Evolutionary conservation across 2,329 filamentous ascomycete species (phyloP), one percentile per base, ranked within the genome.

Genomic region (Xylaria sp.): DNA sequence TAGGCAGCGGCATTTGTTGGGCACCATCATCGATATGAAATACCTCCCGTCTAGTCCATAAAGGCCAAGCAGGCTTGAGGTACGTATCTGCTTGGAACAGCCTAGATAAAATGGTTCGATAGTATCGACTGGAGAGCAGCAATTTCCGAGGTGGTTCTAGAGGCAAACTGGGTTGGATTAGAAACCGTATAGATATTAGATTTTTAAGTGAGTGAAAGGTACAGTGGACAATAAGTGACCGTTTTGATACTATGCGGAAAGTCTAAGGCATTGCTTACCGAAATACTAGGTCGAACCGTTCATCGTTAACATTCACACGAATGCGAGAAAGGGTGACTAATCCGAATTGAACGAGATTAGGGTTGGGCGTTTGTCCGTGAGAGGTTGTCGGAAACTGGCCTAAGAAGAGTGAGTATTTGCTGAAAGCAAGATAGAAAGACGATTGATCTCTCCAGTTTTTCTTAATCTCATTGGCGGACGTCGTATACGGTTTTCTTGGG

Each of bases 61-160:
- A 83, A 9, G 86, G 86, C 86, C 86, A 89, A 66, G 85, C 85
- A 0, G 86, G 86, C 73, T 88, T 88, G 53, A 89, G 76, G 63
- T 83, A 85, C 45, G 85, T 83, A 72, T 89, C 86, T 32, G 83
- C 82, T 63, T 83, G 86, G 64, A 85, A 85, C 36, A 89, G 79
- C 1, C 82, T 85, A 60, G 85, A 83, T 54, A 88, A 84, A 54
- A 88, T 85, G 47, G 82, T 83, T 34, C 85, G 82, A 72, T 86
- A 86, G 72, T 85, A 82, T 30, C 84, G 80, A 71, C 86, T 88
- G 11, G 86, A 84, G 21, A 88, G 81, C 63, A 88, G 84, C 3
- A 85, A 75, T 57, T 82, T 82, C 19, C 76, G 79, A 48, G 84
- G 82, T 21, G 79, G 78, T 1, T 82, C 81, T 55, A 85, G 78